Evolutionary conservation across 495 filamentous ascomycete genomes (phyloP), one percentile per base, ranked within the genome.

Genomic region (Penicillium maclennaniae): DNA sequence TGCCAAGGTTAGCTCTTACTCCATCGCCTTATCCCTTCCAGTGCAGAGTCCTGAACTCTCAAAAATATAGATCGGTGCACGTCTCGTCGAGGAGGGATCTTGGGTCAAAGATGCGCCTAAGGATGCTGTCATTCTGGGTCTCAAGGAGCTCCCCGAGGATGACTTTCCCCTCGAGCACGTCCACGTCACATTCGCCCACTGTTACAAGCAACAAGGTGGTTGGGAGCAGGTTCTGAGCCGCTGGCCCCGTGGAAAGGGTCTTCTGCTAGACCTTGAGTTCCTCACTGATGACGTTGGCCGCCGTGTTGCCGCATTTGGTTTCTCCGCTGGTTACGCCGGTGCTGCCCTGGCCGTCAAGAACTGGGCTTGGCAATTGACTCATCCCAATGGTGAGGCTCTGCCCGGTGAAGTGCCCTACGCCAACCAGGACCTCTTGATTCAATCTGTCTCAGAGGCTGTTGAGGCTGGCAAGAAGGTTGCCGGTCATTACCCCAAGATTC

Each of bases 111-210:
- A 79, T 63, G 88, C 85, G 0, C 90, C 93, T 20, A 74, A 79
- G 56, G 83, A 90, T 51, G 83, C 92, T 62, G 89, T 91, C 62
- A 89, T 95, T 60, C 79, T 97, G 54, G 92, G 93, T 36, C 79
- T 98, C 44, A 98, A 98, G 80, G 93, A 97, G 75, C 79, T 97
- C 15, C 89, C 88, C 7, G 91, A 95, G 64, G 87, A 95, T 60
- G 83, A 85, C 28, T 91, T 91, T 65, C 91, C 92, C 34, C 83
- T 97, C 45, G 84, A 87, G 73, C 90, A 97, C 61, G 82, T 83
- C 14, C 88, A 92, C 69, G 82, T 98, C 55, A 87, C 91, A 56
- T 96, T 96, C 61, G 88, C 85, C 38, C 79, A 83, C 63, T 88
- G 82, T 73, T 95, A 91, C 76, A 96, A 96, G 79, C 73, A 86